These are phyloP conservation scores for Botrytis medusae DNA, from an alignment of 2,329 filamentous ascomycete genomes.

Conservation along the genomic window DNA sequence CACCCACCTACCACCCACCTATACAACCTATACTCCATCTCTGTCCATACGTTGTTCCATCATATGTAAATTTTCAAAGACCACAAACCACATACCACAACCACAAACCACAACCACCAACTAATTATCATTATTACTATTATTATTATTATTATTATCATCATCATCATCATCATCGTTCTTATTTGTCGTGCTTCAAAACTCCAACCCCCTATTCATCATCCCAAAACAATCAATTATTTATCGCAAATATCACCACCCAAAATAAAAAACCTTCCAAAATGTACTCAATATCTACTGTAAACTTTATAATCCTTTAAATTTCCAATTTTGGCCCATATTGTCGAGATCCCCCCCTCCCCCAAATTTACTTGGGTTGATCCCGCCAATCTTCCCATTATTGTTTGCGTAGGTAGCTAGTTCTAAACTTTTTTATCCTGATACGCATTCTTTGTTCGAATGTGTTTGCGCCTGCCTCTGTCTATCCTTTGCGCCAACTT, in stretches of 20 bases:
- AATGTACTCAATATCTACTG: background rate
- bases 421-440: constrained; percentile 13
- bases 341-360: background rate
- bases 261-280: background rate
- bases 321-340: constrained; percentile 1
- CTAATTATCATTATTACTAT: too few relatives aligned
- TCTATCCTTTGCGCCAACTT: constrained; percentile 33
- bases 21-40: background rate
- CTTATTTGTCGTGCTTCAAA: background rate
- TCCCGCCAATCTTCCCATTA: background rate
- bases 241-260: background rate
- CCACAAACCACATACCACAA: background rate
- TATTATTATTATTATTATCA: too few relatives aligned
- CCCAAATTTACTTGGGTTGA: background rate
- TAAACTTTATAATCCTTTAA: constrained; percentile 3
- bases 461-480: constrained; percentile 30
- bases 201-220: constrained; percentile 10
- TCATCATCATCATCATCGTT: too few relatives aligned
- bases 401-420: constrained; percentile 20
- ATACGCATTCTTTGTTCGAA: constrained; percentile 27
- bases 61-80: background rate
- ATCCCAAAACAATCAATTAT: background rate
- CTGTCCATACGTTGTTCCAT: background rate
- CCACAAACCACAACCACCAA: background rate
- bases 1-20: background rate